Percentiles rank a stretch among this genome's conserved stretches.
These are phyloP conservation scores for Candida sp. DNA, from an alignment of 1,139 yeast species.

Conservation along the genomic window DNA sequence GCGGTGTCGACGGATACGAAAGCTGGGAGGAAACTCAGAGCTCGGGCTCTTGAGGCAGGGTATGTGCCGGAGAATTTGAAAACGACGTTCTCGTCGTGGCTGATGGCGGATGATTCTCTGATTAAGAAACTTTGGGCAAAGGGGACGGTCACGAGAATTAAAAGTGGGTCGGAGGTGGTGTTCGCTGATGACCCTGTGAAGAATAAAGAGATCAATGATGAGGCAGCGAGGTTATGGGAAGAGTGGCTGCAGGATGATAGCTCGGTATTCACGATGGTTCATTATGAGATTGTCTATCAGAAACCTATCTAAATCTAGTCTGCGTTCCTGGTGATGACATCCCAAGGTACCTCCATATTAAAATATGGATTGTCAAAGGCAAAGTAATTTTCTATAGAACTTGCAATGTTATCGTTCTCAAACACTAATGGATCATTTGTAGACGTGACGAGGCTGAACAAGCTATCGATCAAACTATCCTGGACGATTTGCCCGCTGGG, in stretches of 20 bases:
- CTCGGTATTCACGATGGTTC: conserved; percentile 15
- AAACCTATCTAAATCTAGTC: conserved; percentile 9
- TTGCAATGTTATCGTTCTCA: conserved; percentile 12
- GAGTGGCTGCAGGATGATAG: conserved; percentile 19
- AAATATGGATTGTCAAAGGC: conserved; percentile 17
- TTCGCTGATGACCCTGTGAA: conserved; percentile 14
- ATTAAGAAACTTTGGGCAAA: conserved; percentile 13
- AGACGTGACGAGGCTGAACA: conserved; percentile 9
- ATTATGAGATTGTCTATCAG: conserved; percentile 22
- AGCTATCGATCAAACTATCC: conserved; percentile 5
- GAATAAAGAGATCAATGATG: conserved; percentile 11
- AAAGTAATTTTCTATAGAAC: conserved; percentile 14
- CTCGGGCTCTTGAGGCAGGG: conserved; percentile 24
- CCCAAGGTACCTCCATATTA: conserved; percentile 13
- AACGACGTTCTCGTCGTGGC: conserved; percentile 20
- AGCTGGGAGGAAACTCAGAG: conserved; percentile 22
- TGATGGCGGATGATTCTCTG: conserved; percentile 13
- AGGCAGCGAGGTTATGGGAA: conserved; percentile 16
- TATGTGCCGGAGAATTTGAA: conserved; percentile 15
- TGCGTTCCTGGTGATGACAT: conserved; percentile 4
- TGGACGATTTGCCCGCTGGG: conserved; percentile 2
- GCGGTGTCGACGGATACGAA: conserved; percentile 17
- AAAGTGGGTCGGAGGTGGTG: conserved; percentile 15
- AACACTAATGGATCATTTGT: conserved; percentile 14
- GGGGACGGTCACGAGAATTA: conserved; percentile 16